phyloP scores from a whole-genome alignment of 768 basidiomycete species.

The Hypholoma fasciculare region DNA sequence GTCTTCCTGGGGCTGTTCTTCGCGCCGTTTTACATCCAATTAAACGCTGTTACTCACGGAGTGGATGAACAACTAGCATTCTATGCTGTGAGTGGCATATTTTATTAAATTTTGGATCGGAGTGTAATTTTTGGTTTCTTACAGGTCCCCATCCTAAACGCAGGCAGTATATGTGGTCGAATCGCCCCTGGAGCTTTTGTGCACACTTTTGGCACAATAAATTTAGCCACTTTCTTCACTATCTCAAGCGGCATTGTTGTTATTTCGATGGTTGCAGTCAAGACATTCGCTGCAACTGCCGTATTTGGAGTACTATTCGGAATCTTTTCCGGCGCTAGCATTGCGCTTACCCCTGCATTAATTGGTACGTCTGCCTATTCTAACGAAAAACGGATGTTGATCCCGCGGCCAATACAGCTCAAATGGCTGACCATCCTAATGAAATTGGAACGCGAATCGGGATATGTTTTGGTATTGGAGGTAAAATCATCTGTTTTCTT shows the following conservation, averaged over 20 bases:
- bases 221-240: constrained; percentile 35
- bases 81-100: constrained; percentile 37
- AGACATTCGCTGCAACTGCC: constrained; percentile 30
- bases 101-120: neutral
- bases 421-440: constrained; percentile 37
- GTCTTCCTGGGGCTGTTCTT: constrained; percentile 39
- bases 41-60: constrained; percentile 45
- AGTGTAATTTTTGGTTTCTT: neutral
- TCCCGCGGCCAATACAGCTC: constrained; percentile 17
- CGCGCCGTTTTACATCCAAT: constrained; percentile 51
- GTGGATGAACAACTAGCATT: constrained; percentile 43
- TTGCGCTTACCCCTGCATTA: constrained; percentile 29
- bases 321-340: constrained; percentile 44
- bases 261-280: constrained; percentile 41
- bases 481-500: constrained; percentile 20
- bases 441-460: constrained; percentile 53
- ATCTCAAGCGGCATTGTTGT: constrained; percentile 34
- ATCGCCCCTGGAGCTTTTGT: constrained; percentile 44
- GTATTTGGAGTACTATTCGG: constrained; percentile 41
- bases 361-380: constrained; percentile 21
- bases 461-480: constrained; percentile 41
- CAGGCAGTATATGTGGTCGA: constrained; percentile 50
- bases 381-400: neutral
- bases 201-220: constrained; percentile 42
- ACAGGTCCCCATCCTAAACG: constrained; percentile 56